These are phyloP conservation scores for Croton setiger DNA, from an alignment of 441 rosid genomes.

Conservation along the genomic window DNA sequence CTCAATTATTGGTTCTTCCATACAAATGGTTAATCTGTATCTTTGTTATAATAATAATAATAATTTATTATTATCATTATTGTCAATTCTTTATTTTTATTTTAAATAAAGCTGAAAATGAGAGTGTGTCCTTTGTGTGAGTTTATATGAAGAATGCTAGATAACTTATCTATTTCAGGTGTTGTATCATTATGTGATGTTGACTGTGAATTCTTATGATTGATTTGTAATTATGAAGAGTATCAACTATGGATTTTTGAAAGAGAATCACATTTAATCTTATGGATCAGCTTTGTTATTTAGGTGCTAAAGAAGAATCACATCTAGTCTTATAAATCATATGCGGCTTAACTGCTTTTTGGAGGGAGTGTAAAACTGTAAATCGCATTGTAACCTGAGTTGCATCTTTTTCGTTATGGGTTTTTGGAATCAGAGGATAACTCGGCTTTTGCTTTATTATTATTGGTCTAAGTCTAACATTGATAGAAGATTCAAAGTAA, in stretches of 20 bases:
- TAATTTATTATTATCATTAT: no score
- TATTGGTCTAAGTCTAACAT: slow-evolving; percentile 1
- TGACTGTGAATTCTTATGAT: slow-evolving; percentile 23
- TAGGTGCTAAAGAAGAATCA: neutral
- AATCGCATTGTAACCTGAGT: neutral
- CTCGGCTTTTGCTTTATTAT: slow-evolving; percentile 3
- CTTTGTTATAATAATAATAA: neutral
- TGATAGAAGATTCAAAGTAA: slow-evolving; percentile 13
- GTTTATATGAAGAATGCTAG: slow-evolving; percentile 12
- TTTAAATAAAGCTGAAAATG: slow-evolving; percentile 8
- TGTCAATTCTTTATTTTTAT: neutral
- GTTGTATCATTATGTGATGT: slow-evolving; percentile 23
- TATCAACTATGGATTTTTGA: neutral
- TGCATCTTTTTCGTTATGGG: neutral
- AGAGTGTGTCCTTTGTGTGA: neutral
- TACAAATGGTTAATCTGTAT: slow-evolving; percentile 16
- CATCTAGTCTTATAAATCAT: slow-evolving; percentile 6
- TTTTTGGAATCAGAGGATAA: slow-evolving; percentile 13
- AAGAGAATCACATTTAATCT: slow-evolving; percentile 11
- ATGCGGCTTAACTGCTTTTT: neutral
- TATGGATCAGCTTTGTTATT: neutral
- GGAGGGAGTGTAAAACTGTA: slow-evolving; percentile 4
- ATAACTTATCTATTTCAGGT: slow-evolving; percentile 18
- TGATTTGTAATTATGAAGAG: slow-evolving; percentile 21
- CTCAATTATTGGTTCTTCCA: slow-evolving; percentile 25